Percentiles rank a stretch among this genome's conserved stretches.
phyloP scores from a whole-genome alignment of 2,329 filamentous ascomycete genomes.

The Epichloe festucae region DNA sequence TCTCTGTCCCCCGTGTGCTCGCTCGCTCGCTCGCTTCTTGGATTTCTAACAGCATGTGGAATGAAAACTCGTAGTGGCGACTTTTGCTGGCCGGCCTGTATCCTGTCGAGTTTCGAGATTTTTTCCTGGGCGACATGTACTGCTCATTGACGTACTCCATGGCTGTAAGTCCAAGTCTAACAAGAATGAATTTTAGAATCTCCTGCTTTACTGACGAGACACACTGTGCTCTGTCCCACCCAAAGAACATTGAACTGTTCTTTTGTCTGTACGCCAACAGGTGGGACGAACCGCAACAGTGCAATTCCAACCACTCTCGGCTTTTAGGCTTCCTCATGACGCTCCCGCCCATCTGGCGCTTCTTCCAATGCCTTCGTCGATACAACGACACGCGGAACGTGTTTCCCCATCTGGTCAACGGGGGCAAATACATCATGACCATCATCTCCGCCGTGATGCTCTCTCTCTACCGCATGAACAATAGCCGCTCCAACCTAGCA shows the following conservation, averaged over 20 bases:
- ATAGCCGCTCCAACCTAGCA: slow-evolving; percentile 41
- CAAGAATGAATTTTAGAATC: background rate
- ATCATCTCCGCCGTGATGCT: slow-evolving; percentile 68
- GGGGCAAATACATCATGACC: slow-evolving; percentile 78
- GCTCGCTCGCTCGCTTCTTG: background rate
- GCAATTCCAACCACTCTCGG: slow-evolving; percentile 76
- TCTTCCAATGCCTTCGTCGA: slow-evolving; percentile 79
- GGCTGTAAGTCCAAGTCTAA: slow-evolving; percentile 53
- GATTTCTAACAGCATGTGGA: background rate
- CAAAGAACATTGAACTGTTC: slow-evolving; percentile 76
- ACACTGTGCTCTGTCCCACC: background rate
- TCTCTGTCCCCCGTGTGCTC: background rate
- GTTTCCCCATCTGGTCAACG: slow-evolving; percentile 88
- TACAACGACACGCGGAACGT: slow-evolving; percentile 76
- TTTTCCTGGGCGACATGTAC: slow-evolving; percentile 96
- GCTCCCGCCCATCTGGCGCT: slow-evolving; percentile 79
- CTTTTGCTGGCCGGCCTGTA: slow-evolving; percentile 75
- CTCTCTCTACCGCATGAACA: slow-evolving; percentile 70
- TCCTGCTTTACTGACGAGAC: background rate
- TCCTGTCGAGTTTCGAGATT: slow-evolving; percentile 92
- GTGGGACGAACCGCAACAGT: slow-evolving; percentile 62
- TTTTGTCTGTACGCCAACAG: slow-evolving; percentile 80
- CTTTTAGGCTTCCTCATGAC: slow-evolving; percentile 75
- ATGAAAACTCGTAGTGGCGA: slow-evolving; percentile 48
- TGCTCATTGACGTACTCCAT: slow-evolving; percentile 88